These are phyloP conservation scores for Phalaenopsis aphrodite DNA, from an alignment of 106 monocot genomes.

Conservation along the genomic window DNA sequence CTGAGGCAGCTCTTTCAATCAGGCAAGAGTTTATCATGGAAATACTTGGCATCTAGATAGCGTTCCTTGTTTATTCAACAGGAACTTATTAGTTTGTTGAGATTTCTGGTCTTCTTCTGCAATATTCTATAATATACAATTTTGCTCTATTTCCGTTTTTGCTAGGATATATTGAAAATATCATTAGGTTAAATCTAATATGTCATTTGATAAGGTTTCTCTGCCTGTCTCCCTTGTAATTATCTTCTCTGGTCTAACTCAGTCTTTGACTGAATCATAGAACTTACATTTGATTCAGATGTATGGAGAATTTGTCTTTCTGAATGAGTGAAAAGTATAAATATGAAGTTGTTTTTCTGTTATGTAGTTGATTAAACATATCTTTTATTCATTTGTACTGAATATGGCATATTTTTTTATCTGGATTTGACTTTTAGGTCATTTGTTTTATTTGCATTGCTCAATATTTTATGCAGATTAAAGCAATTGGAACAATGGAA, in stretches of 20 bases:
- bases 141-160: too few species aligned
- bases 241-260: background rate
- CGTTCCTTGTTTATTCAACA: too few species aligned
- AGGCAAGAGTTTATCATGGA: background rate
- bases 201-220: background rate
- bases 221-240: background rate
- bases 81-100: too few species aligned
- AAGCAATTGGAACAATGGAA: constrained; percentile 3
- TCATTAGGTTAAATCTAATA: background rate
- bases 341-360: background rate
- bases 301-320: background rate
- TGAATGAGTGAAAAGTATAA: background rate
- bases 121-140: too few species aligned
- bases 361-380: background rate
- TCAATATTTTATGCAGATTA: background rate
- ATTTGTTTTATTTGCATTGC: background rate
- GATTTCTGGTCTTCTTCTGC: too few species aligned
- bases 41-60: too few species aligned
- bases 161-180: too few species aligned
- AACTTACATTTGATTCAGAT: background rate
- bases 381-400: background rate
- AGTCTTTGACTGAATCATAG: background rate
- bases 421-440: background rate
- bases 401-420: too few species aligned
- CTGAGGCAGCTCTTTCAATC: background rate